Evolutionary conservation across 1,284 basidiomycete genomes (phyloP).

Genomic region (Pseudozyma thailandica): DNA sequence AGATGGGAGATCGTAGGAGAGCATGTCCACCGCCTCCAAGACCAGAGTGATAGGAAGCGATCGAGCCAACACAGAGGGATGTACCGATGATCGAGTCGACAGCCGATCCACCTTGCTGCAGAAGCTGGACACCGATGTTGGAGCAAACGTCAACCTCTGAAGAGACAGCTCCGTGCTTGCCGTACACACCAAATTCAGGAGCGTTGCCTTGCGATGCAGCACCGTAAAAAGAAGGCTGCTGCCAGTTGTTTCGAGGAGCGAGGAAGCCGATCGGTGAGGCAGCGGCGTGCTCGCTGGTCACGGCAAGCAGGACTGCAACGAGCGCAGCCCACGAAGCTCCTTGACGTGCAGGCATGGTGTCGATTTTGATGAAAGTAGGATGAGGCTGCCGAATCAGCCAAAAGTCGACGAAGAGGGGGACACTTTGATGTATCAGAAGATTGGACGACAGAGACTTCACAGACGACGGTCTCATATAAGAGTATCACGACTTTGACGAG

Average conservation of each 20-base stretch:
- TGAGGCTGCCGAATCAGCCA: not conserved
- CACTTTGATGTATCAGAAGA: too few relatives aligned
- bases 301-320: conserved; percentile 5
- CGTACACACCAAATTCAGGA: conserved; percentile 40
- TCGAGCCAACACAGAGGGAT: conserved; percentile 69
- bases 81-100: conserved; percentile 67
- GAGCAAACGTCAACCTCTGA: conserved; percentile 69
- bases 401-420: too few relatives aligned
- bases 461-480: too few relatives aligned
- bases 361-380: too few relatives aligned
- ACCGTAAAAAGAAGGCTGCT: conserved; percentile 35
- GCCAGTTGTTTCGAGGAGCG: conserved; percentile 11
- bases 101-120: conserved; percentile 69
- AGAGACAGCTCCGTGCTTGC: conserved; percentile 59
- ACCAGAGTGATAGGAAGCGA: conserved; percentile 69
- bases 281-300: not conserved
- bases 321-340: conserved; percentile 7
- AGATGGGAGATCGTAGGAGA: conserved; percentile 48
- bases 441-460: too few relatives aligned
- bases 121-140: conserved; percentile 68
- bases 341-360: too few relatives aligned
- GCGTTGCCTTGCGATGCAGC: conserved; percentile 57
- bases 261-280: conserved; percentile 18
- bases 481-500: too few relatives aligned
- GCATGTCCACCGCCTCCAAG: conserved; percentile 68